Conservation (phyloP, 2,329 filamentous ascomycete genomes). For the Rhynchosporium secalis region DNA sequence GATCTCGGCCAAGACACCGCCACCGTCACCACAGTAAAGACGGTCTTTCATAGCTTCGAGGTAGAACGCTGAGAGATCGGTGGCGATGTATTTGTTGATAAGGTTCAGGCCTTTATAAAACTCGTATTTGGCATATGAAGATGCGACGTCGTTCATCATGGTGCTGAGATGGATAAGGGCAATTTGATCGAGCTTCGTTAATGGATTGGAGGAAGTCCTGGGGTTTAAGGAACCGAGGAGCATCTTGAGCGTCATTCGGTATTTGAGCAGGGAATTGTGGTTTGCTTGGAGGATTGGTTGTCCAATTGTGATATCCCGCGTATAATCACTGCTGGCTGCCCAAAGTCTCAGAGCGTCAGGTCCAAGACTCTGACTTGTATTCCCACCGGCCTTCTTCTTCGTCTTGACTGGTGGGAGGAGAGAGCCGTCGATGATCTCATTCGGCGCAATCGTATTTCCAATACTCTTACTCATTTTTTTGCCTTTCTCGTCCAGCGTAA, state of each 20-base stretch:
- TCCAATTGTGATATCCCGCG: constrained; percentile 80
- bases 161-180: constrained; percentile 73
- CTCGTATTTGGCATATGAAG: constrained; percentile 69
- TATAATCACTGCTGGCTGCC: constrained; percentile 91
- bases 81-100: constrained; percentile 79
- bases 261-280: constrained; percentile 78
- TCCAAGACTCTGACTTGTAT: constrained; percentile 69
- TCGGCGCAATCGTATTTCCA: constrained; percentile 81
- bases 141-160: constrained; percentile 63
- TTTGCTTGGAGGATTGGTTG: constrained; percentile 74
- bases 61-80: constrained; percentile 89
- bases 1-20: constrained; percentile 64
- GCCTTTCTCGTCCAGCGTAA: constrained; percentile 84
- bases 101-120: constrained; percentile 75
- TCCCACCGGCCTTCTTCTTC: constrained; percentile 44
- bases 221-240: constrained; percentile 72
- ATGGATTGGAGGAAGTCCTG: constrained; percentile 44
- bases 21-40: constrained; percentile 77
- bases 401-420: constrained; percentile 67
- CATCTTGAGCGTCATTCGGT: constrained; percentile 87
- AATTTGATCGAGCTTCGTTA: constrained; percentile 69
- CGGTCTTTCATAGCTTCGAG: constrained; percentile 90
- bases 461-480: constrained; percentile 99
- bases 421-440: constrained; percentile 81
- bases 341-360: constrained; percentile 86